These are phyloP conservation scores for Nakaseomyces glabratus DNA, from an alignment of 1,139 yeast genomes.

Conservation along the genomic window DNA sequence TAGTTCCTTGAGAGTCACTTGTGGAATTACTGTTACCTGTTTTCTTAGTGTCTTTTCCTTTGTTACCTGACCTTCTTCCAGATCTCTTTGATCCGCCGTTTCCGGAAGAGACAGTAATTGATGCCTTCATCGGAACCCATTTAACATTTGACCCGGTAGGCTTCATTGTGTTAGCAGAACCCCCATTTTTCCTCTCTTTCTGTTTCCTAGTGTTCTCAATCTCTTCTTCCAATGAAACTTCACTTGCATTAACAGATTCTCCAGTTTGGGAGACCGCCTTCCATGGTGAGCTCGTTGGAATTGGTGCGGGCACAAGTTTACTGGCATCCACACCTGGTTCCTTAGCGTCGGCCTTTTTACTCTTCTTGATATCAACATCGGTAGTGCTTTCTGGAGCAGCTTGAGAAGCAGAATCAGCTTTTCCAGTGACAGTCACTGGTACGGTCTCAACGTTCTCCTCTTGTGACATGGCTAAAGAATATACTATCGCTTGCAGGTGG, in stretches of 20 bases:
- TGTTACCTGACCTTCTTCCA: constrained; percentile 1
- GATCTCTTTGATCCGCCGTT: constrained; percentile 2
- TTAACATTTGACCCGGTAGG: constrained; percentile 38
- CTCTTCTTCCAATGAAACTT: constrained; percentile 1
- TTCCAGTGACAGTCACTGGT: no score
- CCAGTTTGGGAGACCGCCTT: constrained; percentile 30
- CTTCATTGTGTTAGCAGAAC: not conserved
- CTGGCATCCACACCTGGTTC: constrained; percentile 14
- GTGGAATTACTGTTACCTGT: not conserved
- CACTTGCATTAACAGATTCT: not conserved
- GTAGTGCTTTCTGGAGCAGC: constrained; percentile 15
- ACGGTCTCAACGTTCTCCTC: no score
- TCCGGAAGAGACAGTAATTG: constrained; percentile 35
- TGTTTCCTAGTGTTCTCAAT: constrained; percentile 5
- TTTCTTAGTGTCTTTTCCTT: constrained; percentile 7
- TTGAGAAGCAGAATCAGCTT: constrained; percentile 15
- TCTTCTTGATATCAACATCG: constrained; percentile 5
- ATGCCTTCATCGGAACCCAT: constrained; percentile 84
- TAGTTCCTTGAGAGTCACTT: no score
- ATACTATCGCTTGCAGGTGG: no score
- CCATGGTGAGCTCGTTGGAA: constrained; percentile 68
- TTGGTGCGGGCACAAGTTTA: constrained; percentile 65
- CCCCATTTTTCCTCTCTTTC: not conserved
- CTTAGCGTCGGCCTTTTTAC: not conserved
- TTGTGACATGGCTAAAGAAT: no score